These are phyloP conservation scores for Trifolium repens DNA, from an alignment of 306 rosid species.

Conservation along the genomic window DNA sequence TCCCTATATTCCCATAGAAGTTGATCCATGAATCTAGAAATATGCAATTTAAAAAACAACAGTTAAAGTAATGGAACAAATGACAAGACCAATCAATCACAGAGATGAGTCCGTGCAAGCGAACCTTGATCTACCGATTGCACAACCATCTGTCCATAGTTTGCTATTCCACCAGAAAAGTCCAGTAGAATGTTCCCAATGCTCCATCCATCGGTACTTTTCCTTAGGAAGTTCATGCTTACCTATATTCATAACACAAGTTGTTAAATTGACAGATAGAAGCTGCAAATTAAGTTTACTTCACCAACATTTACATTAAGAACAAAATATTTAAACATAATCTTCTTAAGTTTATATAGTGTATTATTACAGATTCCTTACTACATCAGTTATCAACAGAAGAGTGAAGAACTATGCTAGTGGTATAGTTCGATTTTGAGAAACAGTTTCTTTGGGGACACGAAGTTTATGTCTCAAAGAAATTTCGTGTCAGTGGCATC, in stretches of 20 bases:
- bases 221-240: conserved; percentile 54
- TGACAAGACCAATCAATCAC: conserved; percentile 16
- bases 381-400: conserved; percentile 24
- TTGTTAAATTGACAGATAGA: conserved; percentile 22
- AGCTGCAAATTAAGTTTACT: neutral
- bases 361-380: neutral
- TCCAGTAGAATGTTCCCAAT: conserved; percentile 89
- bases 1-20: conserved; percentile 89
- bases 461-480: neutral
- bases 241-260: conserved; percentile 44
- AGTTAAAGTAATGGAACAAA: conserved; percentile 29
- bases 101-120: conserved; percentile 46
- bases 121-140: conserved; percentile 94
- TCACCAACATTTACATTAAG: neutral
- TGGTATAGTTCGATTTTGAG: conserved; percentile 6
- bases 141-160: conserved; percentile 68
- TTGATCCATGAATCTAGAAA: conserved; percentile 93
- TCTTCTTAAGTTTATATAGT: neutral
- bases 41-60: conserved; percentile 31
- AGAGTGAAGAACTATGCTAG: conserved; percentile 18
- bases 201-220: conserved; percentile 88
- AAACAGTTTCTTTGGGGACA: neutral
- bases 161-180: conserved; percentile 82
- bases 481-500: neutral
- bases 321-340: neutral